Evolutionary conservation across 2,329 filamentous ascomycete species (phyloP).

Genomic region (Leptographium lundbergii): DNA sequence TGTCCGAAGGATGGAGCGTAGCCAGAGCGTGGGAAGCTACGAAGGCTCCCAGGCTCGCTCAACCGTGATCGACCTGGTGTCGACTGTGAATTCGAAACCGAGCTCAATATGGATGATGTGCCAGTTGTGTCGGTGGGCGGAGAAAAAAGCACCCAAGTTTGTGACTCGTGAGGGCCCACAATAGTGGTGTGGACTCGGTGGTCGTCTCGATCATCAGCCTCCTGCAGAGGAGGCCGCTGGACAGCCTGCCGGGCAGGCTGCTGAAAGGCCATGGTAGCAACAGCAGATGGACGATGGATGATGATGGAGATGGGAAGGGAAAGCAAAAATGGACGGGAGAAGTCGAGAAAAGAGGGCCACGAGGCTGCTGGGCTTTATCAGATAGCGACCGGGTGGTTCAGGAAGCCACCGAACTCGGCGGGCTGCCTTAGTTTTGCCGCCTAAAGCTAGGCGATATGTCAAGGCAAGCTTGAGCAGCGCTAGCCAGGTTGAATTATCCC

Average conservation of each 20-base stretch:
- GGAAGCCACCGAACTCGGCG: constrained; percentile 2
- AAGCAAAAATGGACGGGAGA: not conserved
- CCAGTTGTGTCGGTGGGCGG: constrained; percentile 49
- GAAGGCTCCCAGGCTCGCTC: constrained; percentile 71
- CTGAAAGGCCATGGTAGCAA: constrained; percentile 12
- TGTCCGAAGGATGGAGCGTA: constrained; percentile 6
- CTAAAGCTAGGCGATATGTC: not conserved
- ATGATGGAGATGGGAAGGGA: not conserved
- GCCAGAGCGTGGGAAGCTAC: constrained; percentile 52
- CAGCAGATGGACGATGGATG: not conserved
- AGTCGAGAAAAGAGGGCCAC: not conserved
- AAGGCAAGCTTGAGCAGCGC: not conserved
- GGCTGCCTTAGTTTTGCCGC: not conserved
- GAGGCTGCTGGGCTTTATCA: constrained; percentile 1
- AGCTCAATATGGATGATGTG: constrained; percentile 46
- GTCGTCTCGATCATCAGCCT: constrained; percentile 3
- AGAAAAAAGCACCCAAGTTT: constrained; percentile 95
- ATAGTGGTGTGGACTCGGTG: not conserved
- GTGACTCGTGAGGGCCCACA: constrained; percentile 44
- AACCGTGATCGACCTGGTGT: constrained; percentile 57
- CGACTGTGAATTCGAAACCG: constrained; percentile 51
- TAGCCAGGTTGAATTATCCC: not conserved
- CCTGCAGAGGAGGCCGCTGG: constrained; percentile 31
- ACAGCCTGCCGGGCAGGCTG: constrained; percentile 28
- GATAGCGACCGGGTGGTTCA: constrained; percentile 1